Evolutionary conservation across 352 stramenopile species (phyloP).

Genomic region (Phytophthora vignae): DNA sequence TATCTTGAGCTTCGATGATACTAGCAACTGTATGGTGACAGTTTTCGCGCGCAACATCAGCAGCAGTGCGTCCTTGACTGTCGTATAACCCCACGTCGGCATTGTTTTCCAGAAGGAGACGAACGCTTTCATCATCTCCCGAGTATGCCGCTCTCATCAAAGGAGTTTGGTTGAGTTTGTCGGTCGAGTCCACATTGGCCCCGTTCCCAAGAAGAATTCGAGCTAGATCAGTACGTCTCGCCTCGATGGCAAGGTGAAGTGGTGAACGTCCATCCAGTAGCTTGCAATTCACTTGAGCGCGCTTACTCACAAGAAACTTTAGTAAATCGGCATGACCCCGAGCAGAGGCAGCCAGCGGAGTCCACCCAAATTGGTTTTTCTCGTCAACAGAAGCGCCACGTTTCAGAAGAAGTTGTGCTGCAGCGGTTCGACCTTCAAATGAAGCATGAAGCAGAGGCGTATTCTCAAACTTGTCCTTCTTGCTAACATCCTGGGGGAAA

Average conservation of each 20-base stretch:
- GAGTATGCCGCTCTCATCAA: conserved; percentile 12
- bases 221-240: background rate
- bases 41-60: conserved; percentile 9
- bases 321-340: background rate
- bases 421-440: background rate
- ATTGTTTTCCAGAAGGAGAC: conserved; percentile 14
- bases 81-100: conserved; percentile 4
- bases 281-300: background rate
- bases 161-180: conserved; percentile 8
- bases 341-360: background rate
- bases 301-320: background rate
- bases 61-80: background rate
- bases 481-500: background rate
- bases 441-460: background rate
- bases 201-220: conserved; percentile 7
- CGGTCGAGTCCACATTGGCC: conserved; percentile 1
- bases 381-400: background rate
- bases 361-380: background rate
- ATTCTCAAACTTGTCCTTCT: background rate
- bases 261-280: conserved; percentile 7
- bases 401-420: background rate
- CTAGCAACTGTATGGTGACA: background rate
- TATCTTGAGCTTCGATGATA: conserved; percentile 4
- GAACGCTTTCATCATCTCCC: conserved; percentile 2
- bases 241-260: conserved; percentile 8